Conservation (phyloP, 176 grass and related monocot species). For the Rhynchospora pubera region DNA sequence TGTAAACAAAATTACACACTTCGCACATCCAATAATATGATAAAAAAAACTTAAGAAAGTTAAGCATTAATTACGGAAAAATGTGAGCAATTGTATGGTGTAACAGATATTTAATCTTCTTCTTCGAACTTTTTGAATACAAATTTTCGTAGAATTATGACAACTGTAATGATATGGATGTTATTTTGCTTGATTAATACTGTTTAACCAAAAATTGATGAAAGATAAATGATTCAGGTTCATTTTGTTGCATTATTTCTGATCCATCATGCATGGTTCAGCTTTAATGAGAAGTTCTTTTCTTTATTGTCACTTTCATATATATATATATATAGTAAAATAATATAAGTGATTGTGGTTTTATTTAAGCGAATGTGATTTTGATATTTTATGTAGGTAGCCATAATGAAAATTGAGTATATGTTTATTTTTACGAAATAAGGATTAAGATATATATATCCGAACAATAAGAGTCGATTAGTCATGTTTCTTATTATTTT, state of each 20-base stretch:
- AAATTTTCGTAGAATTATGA: not conserved
- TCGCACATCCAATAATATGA: no score
- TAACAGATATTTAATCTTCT: not conserved
- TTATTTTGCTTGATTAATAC: not conserved
- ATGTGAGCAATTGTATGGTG: not conserved
- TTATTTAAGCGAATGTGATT: not conserved
- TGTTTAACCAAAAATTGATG: not conserved
- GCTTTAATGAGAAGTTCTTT: not conserved
- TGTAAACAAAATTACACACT: not conserved
- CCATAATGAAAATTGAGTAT: no score
- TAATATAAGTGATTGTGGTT: not conserved
- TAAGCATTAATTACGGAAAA: no score
- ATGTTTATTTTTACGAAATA: no score
- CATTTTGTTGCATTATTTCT: not conserved
- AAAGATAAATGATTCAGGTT: not conserved
- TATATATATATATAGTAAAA: not conserved
- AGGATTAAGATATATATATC: no score
- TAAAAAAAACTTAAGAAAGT: not conserved
- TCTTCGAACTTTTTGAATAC: not conserved
- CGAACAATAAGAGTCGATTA: no score
- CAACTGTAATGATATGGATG: not conserved
- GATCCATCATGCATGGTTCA: not conserved
- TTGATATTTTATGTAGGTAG: not conserved
- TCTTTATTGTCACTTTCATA: not conserved
- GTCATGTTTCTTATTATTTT: no score